Conservation (phyloP, 225 moss, liverwort and hornwort species). For the Neckera pumila region DNA sequence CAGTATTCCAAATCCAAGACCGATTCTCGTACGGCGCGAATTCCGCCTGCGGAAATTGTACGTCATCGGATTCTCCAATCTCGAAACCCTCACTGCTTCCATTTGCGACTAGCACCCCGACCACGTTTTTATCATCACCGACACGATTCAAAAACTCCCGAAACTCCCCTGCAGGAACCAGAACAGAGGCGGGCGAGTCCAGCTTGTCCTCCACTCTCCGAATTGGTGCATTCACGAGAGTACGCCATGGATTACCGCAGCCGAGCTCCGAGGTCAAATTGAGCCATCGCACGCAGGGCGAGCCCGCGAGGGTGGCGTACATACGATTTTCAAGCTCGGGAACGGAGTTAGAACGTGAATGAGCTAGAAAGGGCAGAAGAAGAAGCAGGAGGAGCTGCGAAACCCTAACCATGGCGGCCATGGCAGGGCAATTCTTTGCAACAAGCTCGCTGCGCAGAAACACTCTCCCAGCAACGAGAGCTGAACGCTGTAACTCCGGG, state of each 20-base stretch:
- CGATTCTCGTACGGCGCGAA: constrained; percentile 65
- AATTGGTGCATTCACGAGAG: constrained; percentile 51
- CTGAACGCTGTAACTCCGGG: too few species aligned
- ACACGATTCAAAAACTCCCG: constrained; percentile 27
- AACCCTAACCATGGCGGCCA: constrained; percentile 44
- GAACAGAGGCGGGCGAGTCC: constrained; percentile 18
- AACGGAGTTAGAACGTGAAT: constrained; percentile 27
- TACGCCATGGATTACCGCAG: constrained; percentile 58
- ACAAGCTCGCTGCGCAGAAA: neutral
- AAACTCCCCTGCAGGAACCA: constrained; percentile 21
- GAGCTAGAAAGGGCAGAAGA: constrained; percentile 5
- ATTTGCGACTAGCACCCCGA: constrained; percentile 72
- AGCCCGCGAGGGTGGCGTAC: constrained; percentile 59
- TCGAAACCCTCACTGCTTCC: neutral
- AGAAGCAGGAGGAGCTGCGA: neutral
- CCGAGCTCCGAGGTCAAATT: constrained; percentile 80
- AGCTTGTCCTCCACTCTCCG: constrained; percentile 3
- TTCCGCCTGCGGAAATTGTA: constrained; percentile 60
- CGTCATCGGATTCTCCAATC: constrained; percentile 57
- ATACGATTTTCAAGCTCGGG: constrained; percentile 71
- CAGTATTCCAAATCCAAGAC: constrained; percentile 63
- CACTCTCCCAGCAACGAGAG: neutral
- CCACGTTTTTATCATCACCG: constrained; percentile 38
- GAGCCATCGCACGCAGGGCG: constrained; percentile 85
- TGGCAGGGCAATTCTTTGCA: constrained; percentile 4